A percentile compares a stretch with the other conserved stretches of the same genome.
Conservation (phyloP, 345 rosid species). For the Aurinia saxatilis region DNA sequence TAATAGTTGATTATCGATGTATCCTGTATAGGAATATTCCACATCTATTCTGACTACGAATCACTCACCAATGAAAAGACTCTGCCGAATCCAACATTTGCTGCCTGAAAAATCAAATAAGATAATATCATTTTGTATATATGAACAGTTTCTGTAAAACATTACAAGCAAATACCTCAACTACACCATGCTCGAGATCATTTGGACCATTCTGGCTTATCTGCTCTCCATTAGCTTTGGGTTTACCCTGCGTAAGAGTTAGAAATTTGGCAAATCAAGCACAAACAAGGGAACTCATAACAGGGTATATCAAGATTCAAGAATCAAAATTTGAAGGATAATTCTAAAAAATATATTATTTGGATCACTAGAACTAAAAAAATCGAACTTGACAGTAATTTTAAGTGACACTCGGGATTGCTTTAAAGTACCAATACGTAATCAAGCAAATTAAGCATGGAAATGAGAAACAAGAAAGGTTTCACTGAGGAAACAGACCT, state of each 20-base stretch:
- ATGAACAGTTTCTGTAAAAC: constrained; percentile 5
- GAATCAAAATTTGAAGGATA: not conserved
- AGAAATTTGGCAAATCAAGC: not conserved
- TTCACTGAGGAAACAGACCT: too few species aligned
- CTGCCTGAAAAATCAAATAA: constrained; percentile 33
- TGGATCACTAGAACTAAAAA: not conserved
- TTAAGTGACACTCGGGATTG: too few species aligned
- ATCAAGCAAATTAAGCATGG: too few species aligned
- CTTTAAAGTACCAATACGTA: too few species aligned
- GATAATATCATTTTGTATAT: not conserved
- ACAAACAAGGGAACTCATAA: too few species aligned
- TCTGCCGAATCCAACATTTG: constrained; percentile 64
- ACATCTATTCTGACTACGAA: not conserved
- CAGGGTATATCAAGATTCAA: not conserved
- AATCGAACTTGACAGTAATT: too few species aligned
- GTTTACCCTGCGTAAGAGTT: constrained; percentile 22
- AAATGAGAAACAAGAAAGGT: too few species aligned
- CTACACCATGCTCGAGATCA: constrained; percentile 54
- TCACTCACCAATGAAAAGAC: constrained; percentile 64
- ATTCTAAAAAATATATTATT: too few species aligned
- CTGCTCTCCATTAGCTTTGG: constrained; percentile 38
- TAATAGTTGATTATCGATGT: not conserved
- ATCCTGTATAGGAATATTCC: not conserved
- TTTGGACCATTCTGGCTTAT: constrained; percentile 28
- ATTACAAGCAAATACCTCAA: constrained; percentile 36